These are phyloP conservation scores for Fusarium falciforme DNA, from an alignment of 2,329 filamentous ascomycete species.

Conservation along the genomic window DNA sequence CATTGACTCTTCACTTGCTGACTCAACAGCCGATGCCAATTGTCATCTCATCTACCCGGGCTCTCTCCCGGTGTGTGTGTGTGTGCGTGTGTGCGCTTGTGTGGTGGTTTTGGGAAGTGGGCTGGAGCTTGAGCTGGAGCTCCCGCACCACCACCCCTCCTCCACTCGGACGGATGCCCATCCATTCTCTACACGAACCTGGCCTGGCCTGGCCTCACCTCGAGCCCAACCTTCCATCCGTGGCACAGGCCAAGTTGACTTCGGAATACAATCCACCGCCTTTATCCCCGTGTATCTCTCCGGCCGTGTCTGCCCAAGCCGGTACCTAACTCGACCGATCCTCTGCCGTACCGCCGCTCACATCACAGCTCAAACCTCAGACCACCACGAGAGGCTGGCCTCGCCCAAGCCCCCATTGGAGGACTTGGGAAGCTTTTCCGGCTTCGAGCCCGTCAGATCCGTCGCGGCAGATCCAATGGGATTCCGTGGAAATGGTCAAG, in stretches of 20 bases:
- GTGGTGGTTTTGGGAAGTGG: slow-evolving; percentile 28
- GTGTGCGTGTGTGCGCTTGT: slow-evolving; percentile 5
- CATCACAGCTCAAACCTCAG: slow-evolving; percentile 25
- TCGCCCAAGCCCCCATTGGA: slow-evolving; percentile 30
- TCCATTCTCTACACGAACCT: slow-evolving; percentile 2
- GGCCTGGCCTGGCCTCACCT: slow-evolving; percentile 21
- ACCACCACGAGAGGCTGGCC: slow-evolving; percentile 24
- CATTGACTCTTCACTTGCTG: background rate
- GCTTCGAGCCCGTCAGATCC: slow-evolving; percentile 28
- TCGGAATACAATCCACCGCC: slow-evolving; percentile 20
- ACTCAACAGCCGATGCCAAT: background rate
- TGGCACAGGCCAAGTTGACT: background rate
- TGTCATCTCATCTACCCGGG: background rate
- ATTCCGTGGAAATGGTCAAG: slow-evolving; percentile 11
- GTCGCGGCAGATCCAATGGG: slow-evolving; percentile 23
- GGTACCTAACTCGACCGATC: slow-evolving; percentile 19
- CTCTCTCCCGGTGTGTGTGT: background rate
- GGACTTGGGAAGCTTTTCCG: slow-evolving; percentile 17
- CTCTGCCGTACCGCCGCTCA: slow-evolving; percentile 14
- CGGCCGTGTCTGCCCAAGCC: background rate
- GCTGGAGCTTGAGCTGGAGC: slow-evolving; percentile 40
- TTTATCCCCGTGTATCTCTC: slow-evolving; percentile 20
- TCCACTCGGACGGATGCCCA: slow-evolving; percentile 9
- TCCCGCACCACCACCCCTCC: slow-evolving; percentile 6
- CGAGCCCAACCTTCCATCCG: background rate